These are phyloP conservation scores for Pseudopediastrum boryanum DNA, from an alignment of 139 green algal species.

Conservation along the genomic window DNA sequence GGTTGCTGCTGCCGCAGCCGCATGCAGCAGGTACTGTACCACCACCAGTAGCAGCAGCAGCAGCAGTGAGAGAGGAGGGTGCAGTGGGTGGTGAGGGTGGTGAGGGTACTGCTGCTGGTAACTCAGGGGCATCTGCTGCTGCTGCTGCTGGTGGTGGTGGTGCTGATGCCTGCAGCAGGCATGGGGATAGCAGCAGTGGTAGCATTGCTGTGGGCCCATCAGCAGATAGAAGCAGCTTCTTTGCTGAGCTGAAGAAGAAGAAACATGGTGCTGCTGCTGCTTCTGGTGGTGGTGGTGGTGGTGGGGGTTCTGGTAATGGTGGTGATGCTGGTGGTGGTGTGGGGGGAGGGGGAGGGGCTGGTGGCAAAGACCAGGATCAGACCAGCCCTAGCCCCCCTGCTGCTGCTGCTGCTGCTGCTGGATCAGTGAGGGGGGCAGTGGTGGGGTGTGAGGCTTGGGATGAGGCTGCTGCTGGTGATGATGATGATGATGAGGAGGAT, in stretches of 20 bases:
- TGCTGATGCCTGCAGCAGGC: neutral
- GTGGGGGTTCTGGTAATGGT: neutral
- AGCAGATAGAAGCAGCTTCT: constrained; percentile 30
- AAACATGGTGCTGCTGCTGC: neutral
- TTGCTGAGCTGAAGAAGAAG: constrained; percentile 25
- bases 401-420: too few species aligned
- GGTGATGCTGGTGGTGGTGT: neutral
- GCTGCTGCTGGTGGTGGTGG: neutral
- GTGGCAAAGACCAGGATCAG: too few species aligned
- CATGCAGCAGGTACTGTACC: too few species aligned
- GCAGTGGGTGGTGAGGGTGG: neutral
- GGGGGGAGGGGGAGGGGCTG: neutral
- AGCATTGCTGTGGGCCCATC: constrained; percentile 10
- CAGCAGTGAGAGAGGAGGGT: neutral
- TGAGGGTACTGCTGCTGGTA: neutral
- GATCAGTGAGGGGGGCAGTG: too few species aligned
- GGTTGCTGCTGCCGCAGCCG: too few species aligned
- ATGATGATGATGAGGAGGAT: too few species aligned
- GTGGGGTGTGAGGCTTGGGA: too few species aligned
- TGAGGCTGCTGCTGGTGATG: too few species aligned
- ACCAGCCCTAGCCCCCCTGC: too few species aligned
- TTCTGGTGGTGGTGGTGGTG: neutral
- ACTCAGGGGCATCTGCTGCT: too few species aligned
- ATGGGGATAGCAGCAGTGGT: constrained; percentile 10
- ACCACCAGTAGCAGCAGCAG: neutral